Percentiles rank a stretch among this genome's conserved stretches.
phyloP scores from a whole-genome alignment of 805 yeast genomes.

The Suhomyces kilbournensis region DNA sequence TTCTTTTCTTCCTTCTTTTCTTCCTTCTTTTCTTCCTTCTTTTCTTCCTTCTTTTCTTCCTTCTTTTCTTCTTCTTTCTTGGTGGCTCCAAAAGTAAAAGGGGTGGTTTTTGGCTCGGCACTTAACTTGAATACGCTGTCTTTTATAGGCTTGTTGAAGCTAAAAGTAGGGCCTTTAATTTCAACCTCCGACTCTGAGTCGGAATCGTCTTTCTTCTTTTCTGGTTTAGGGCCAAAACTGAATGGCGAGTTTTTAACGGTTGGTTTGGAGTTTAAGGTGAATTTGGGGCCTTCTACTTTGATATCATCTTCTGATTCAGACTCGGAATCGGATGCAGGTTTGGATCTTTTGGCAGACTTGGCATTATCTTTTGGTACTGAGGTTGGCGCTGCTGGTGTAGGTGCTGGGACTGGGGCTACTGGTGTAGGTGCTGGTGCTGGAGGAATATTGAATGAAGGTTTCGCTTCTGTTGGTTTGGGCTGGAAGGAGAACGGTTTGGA shows the following conservation, averaged over 20 bases:
- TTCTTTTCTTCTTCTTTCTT: neutral
- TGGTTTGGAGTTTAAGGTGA: constrained; percentile 26
- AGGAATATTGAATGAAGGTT: neutral
- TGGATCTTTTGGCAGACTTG: neutral
- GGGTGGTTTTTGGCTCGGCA: neutral
- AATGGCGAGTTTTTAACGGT: constrained; percentile 36
- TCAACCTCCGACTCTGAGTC: constrained; percentile 62
- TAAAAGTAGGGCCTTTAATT: constrained; percentile 72
- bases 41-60: neutral
- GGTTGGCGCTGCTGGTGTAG: constrained; percentile 6
- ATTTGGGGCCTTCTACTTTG: constrained; percentile 36
- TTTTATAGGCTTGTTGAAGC: constrained; percentile 34
- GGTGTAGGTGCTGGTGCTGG: constrained; percentile 1
- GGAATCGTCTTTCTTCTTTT: constrained; percentile 32
- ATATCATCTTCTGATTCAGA: constrained; percentile 25
- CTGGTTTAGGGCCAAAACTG: constrained; percentile 33
- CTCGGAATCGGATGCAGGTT: constrained; percentile 12
- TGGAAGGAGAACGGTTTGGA: neutral
- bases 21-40: too few species aligned
- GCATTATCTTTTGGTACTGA: constrained; percentile 1
- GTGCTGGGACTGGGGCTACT: constrained; percentile 2
- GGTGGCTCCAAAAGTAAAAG: neutral
- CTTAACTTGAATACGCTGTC: constrained; percentile 30
- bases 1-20: neutral
- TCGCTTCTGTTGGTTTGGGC: constrained; percentile 1